Conservation (phyloP, 305 asterid species). For the Fraxinus velutina region DNA sequence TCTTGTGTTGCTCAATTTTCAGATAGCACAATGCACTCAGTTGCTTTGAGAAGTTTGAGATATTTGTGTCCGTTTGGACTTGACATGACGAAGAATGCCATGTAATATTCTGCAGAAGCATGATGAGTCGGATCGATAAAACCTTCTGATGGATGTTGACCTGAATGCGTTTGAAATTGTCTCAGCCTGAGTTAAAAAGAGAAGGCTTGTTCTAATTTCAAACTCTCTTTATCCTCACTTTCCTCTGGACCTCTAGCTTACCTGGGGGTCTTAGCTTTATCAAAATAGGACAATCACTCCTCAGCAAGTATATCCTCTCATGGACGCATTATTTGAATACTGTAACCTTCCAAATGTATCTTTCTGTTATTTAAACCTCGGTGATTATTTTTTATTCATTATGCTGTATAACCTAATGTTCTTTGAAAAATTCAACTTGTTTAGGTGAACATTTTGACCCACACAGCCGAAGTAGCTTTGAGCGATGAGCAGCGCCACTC, state of each 20-base stretch:
- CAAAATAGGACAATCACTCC: background rate
- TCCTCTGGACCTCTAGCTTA: background rate
- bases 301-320: background rate
- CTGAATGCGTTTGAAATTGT: background rate
- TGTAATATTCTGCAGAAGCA: background rate
- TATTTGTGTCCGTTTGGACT: background rate
- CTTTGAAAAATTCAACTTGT: slow-evolving; percentile 10
- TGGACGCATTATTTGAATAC: background rate
- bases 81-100: background rate
- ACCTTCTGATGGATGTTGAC: background rate
- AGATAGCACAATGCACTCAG: background rate
- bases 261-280: background rate
- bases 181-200: background rate
- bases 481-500: slow-evolving; percentile 47
- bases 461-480: slow-evolving; percentile 59
- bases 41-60: background rate
- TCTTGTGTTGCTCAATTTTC: background rate
- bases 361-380: background rate
- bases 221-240: background rate
- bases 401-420: slow-evolving; percentile 1
- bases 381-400: background rate
- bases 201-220: background rate
- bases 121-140: background rate
- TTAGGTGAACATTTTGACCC: slow-evolving; percentile 87
- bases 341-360: background rate